Evolutionary conservation across 2,329 filamentous ascomycete species (phyloP).

Genomic region (Microdochium nivale): DNA sequence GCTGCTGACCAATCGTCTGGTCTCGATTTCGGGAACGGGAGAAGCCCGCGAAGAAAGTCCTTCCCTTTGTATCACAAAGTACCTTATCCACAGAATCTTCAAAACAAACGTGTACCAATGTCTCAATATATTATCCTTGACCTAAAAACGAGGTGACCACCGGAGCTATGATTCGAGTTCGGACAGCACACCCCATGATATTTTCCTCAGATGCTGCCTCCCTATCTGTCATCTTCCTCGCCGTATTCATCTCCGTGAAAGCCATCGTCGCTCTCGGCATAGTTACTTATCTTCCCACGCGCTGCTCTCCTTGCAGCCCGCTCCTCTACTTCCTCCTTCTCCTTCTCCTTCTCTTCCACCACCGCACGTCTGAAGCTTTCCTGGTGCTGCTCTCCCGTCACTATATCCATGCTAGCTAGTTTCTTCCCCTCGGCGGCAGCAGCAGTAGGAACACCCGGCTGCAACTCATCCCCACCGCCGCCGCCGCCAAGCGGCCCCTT

Average conservation of each 20-base stretch:
- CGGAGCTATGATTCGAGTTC: no score
- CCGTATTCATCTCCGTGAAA: constrained; percentile 18
- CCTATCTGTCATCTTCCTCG: constrained; percentile 2
- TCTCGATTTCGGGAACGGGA: neutral
- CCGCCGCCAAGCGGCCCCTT: no score
- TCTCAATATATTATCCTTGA: constrained; percentile 7
- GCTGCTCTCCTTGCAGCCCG: constrained; percentile 14
- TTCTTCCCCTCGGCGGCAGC: no score
- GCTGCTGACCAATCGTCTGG: neutral
- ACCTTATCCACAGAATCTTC: constrained; percentile 2
- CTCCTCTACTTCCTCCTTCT: constrained; percentile 8
- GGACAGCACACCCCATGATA: no score
- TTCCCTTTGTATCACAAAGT: neutral
- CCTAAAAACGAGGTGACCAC: constrained; percentile 1
- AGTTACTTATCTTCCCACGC: constrained; percentile 24
- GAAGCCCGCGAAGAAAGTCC: neutral
- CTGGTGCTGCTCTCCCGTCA: no score
- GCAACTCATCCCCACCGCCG: no score
- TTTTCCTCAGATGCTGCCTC: constrained; percentile 3
- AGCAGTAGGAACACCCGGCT: no score
- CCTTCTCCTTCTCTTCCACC: constrained; percentile 1
- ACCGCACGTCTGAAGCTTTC: no score
- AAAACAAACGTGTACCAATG: constrained; percentile 8
- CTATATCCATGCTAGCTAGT: no score
- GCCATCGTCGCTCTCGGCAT: constrained; percentile 27